A percentile compares a stretch with the other conserved stretches of the same genome.
Evolutionary conservation across 164 flowering plant genomes (phyloP).

Genomic region (Vitis cinerea): DNA sequence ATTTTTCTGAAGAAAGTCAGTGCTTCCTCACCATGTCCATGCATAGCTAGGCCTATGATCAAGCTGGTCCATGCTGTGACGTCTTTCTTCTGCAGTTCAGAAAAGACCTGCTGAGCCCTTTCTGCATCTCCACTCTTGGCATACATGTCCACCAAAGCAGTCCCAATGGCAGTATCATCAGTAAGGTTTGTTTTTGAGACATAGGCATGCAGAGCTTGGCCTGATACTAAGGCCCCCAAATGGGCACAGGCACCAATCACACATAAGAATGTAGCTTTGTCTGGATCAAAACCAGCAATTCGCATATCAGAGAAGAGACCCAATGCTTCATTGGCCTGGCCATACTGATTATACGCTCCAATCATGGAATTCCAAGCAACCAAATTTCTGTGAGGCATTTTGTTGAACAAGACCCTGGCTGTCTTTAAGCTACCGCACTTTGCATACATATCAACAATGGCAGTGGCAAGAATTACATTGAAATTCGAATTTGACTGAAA

Average conservation of each 20-base stretch:
- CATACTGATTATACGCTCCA: slow-evolving; percentile 22
- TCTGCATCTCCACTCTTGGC: slow-evolving; percentile 25
- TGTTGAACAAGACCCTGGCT: slow-evolving; percentile 21
- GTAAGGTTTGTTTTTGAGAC: slow-evolving; percentile 12
- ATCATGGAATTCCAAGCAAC: slow-evolving; percentile 34
- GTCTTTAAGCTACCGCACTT: slow-evolving; percentile 25
- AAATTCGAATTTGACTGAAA: slow-evolving; percentile 9
- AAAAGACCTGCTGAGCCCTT: slow-evolving; percentile 23
- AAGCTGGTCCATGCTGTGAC: slow-evolving; percentile 37
- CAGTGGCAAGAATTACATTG: slow-evolving; percentile 41
- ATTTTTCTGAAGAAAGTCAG: slow-evolving; percentile 19
- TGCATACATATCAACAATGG: slow-evolving; percentile 37
- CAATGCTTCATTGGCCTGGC: slow-evolving; percentile 15
- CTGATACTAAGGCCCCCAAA: slow-evolving; percentile 17
- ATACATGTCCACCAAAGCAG: slow-evolving; percentile 35
- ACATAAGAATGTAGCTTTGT: slow-evolving; percentile 24
- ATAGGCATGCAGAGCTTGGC: slow-evolving; percentile 22
- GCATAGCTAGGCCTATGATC: slow-evolving; percentile 30
- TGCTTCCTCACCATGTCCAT: slow-evolving; percentile 25
- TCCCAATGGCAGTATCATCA: slow-evolving; percentile 18
- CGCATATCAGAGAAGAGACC: slow-evolving; percentile 18
- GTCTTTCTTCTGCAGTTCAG: slow-evolving; percentile 24
- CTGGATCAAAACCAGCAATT: slow-evolving; percentile 13
- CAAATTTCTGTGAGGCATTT: slow-evolving; percentile 27
- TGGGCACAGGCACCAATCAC: slow-evolving; percentile 22